These are phyloP conservation scores for Fusarium pseudonygamai DNA, from an alignment of 2,329 filamentous ascomycete genomes.

Conservation along the genomic window DNA sequence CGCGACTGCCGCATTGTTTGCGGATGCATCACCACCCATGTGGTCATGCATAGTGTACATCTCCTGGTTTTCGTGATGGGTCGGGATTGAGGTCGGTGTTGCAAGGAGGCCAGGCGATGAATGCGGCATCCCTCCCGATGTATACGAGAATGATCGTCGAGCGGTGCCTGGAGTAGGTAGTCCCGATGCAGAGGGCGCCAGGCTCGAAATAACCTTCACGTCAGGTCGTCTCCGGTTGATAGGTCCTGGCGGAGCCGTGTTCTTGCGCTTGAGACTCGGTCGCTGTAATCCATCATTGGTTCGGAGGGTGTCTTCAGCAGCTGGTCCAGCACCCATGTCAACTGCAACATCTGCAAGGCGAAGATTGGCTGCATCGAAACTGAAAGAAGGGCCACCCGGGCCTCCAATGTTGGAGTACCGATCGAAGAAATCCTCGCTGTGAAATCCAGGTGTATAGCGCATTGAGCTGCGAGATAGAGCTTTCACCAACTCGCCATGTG, in stretches of 20 bases:
- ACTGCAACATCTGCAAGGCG: constrained; percentile 73
- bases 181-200: constrained; percentile 40
- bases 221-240: constrained; percentile 53
- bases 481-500: constrained; percentile 84
- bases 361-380: constrained; percentile 79
- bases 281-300: constrained; percentile 43
- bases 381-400: constrained; percentile 66
- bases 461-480: constrained; percentile 71
- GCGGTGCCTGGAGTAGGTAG: constrained; percentile 47
- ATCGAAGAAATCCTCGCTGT: constrained; percentile 89
- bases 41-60: constrained; percentile 48
- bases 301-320: constrained; percentile 57
- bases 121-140: constrained; percentile 48
- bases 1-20: constrained; percentile 48
- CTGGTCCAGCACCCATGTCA: constrained; percentile 69
- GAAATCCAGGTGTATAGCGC: constrained; percentile 81
- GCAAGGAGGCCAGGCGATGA: constrained; percentile 53
- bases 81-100: constrained; percentile 49
- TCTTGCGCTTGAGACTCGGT: constrained; percentile 62
- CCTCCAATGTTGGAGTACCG: constrained; percentile 71
- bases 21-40: constrained; percentile 47
- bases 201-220: constrained; percentile 46
- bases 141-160: constrained; percentile 52
- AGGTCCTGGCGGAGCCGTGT: constrained; percentile 51
- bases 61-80: constrained; percentile 48